Percentiles rank a stretch among this genome's conserved stretches.
phyloP scores from a whole-genome alignment of 2,329 filamentous ascomycete genomes.

The Microsporum canis region DNA sequence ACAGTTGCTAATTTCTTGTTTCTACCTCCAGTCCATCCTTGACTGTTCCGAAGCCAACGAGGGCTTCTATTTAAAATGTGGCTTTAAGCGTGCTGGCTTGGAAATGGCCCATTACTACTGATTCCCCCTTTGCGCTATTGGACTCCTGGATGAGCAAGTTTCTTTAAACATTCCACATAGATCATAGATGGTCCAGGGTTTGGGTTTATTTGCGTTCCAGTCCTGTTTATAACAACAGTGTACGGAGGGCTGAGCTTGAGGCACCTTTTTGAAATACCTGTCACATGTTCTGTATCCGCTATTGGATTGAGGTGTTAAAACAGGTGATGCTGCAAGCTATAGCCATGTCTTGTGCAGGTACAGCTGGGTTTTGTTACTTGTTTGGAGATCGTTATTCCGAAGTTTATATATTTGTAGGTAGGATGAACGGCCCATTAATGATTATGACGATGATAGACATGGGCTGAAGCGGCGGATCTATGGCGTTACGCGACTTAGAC shows the following conservation, averaged over 20 bases:
- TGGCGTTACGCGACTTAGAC: background rate
- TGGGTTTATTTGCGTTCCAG: background rate
- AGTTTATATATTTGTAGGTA: background rate
- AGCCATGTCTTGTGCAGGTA: background rate
- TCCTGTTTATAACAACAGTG: background rate
- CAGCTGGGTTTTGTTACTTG: background rate
- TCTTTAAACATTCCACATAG: background rate
- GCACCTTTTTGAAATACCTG: background rate
- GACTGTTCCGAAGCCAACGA: conserved; percentile 95
- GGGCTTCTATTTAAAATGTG: conserved; percentile 97
- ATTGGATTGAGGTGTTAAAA: background rate
- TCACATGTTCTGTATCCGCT: background rate
- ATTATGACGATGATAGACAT: background rate
- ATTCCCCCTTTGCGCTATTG: background rate
- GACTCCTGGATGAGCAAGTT: background rate
- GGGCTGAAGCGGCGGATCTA: background rate
- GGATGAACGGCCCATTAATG: background rate
- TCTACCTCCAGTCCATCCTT: conserved; percentile 58
- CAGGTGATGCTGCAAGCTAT: background rate
- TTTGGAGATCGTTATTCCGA: background rate
- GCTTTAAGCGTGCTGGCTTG: conserved; percentile 78
- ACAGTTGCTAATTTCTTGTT: background rate
- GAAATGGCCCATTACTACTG: conserved; percentile 94
- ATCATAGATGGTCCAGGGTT: background rate
- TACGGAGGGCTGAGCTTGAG: background rate